Evolutionary conservation across 805 yeast species (phyloP).

Genomic region (Metschnikowia kofuensis): DNA sequence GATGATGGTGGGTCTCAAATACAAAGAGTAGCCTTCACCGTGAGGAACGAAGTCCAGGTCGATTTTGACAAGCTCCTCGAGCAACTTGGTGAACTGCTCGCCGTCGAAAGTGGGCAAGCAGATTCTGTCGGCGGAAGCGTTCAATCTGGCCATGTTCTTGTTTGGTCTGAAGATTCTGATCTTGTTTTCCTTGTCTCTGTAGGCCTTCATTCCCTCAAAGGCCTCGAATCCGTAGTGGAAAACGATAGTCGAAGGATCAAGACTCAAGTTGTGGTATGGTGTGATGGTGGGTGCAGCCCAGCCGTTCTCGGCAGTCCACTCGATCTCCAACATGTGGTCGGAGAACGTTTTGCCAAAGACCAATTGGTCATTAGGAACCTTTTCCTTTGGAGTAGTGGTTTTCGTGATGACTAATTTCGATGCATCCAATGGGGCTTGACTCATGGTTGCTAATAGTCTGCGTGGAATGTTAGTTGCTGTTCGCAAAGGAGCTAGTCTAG

Average conservation of each 20-base stretch:
- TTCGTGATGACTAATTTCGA: conserved; percentile 34
- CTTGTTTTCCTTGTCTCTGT: conserved; percentile 51
- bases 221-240: conserved; percentile 94
- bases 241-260: conserved; percentile 89
- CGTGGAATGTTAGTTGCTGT: conserved; percentile 13
- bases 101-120: conserved; percentile 84
- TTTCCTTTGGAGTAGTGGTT: conserved; percentile 35
- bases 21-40: conserved; percentile 85
- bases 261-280: conserved; percentile 71
- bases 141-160: conserved; percentile 89
- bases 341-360: conserved; percentile 59
- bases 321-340: conserved; percentile 82
- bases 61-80: conserved; percentile 69
- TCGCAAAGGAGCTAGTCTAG: conserved; percentile 3
- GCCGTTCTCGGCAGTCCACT: conserved; percentile 75
- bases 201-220: conserved; percentile 96
- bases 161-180: conserved; percentile 87
- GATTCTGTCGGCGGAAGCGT: conserved; percentile 82
- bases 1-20: conserved; percentile 91
- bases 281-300: conserved; percentile 89
- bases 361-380: conserved; percentile 38
- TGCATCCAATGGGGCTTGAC: conserved; percentile 35
- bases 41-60: conserved; percentile 81
- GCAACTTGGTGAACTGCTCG: conserved; percentile 70
- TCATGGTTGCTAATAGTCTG: conserved; percentile 19